Evolutionary conservation across 148 eudicot genomes (phyloP).

Genomic region (Diospyros lotus): DNA sequence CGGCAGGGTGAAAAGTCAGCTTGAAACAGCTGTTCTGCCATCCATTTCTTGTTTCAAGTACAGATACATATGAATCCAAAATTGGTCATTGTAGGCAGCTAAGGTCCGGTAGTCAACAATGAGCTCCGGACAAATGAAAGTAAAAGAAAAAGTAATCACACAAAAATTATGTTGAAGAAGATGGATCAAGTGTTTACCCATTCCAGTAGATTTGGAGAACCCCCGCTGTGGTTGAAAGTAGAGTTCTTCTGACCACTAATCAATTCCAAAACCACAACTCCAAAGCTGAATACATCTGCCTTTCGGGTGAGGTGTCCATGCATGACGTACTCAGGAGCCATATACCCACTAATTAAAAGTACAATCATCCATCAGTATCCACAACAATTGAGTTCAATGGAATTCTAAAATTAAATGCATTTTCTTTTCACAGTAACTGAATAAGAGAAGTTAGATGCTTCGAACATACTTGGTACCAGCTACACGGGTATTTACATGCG

Average conservation of each 20-base stretch:
- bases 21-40: not conserved
- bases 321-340: constrained; percentile 90
- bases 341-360: constrained; percentile 66
- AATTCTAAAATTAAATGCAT: not conserved
- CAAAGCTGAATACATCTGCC: constrained; percentile 86
- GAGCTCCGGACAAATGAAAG: not conserved
- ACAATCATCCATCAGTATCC: constrained; percentile 10
- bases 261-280: constrained; percentile 80
- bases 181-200: constrained; percentile 54
- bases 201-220: constrained; percentile 49
- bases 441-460: constrained; percentile 9
- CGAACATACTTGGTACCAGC: constrained; percentile 85
- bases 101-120: too few relatives aligned
- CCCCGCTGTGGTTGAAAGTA: constrained; percentile 34
- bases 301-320: constrained; percentile 68
- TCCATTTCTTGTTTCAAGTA: too few relatives aligned
- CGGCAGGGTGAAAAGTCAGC: not conserved
- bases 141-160: not conserved
- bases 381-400: not conserved
- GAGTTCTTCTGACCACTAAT: constrained; percentile 73
- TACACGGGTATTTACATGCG: constrained; percentile 80
- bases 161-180: not conserved
- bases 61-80: too few relatives aligned
- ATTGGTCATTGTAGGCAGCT: too few relatives aligned
- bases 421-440: too few relatives aligned